Conservation (phyloP, 2,329 filamentous ascomycete genomes). For the Colletotrichum shisoi region DNA sequence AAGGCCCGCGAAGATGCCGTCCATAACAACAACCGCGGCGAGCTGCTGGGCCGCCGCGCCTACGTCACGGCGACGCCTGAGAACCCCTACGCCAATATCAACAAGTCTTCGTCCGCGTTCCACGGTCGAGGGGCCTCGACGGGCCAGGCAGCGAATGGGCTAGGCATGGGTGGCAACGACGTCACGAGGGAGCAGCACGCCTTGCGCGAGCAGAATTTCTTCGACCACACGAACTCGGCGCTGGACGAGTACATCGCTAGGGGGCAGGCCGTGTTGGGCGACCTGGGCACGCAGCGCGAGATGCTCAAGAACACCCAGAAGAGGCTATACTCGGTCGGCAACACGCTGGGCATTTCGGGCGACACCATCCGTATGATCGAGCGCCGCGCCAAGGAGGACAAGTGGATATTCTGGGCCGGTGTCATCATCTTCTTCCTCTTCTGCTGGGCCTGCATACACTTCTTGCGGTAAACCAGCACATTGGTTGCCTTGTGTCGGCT, state of each 20-base stretch:
- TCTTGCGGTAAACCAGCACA: constrained; percentile 66
- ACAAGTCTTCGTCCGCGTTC: constrained; percentile 47
- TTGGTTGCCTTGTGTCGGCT: neutral
- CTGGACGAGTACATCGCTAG: constrained; percentile 94
- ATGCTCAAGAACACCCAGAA: constrained; percentile 95
- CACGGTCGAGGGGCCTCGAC: constrained; percentile 55
- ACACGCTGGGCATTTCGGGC: constrained; percentile 89
- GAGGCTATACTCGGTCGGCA: constrained; percentile 88
- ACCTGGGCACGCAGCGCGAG: constrained; percentile 88
- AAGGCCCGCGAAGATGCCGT: constrained; percentile 77
- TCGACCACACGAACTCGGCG: constrained; percentile 79
- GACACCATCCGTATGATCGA: constrained; percentile 98
- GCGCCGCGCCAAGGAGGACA: constrained; percentile 88
- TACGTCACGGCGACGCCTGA: constrained; percentile 83
- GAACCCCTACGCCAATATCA: constrained; percentile 82
- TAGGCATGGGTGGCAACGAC: constrained; percentile 65
- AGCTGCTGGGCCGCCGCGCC: constrained; percentile 84
- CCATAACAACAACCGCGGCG: constrained; percentile 72
- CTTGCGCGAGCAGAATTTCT: constrained; percentile 88
- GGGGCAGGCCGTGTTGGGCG: constrained; percentile 86
- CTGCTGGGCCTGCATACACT: constrained; percentile 90
- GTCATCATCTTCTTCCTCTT: constrained; percentile 88
- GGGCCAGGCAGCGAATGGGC: constrained; percentile 47
- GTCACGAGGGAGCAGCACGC: constrained; percentile 80
- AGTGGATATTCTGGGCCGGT: constrained; percentile 95